Conservation (phyloP, 768 basidiomycete genomes). For the Galerina sulciceps region DNA sequence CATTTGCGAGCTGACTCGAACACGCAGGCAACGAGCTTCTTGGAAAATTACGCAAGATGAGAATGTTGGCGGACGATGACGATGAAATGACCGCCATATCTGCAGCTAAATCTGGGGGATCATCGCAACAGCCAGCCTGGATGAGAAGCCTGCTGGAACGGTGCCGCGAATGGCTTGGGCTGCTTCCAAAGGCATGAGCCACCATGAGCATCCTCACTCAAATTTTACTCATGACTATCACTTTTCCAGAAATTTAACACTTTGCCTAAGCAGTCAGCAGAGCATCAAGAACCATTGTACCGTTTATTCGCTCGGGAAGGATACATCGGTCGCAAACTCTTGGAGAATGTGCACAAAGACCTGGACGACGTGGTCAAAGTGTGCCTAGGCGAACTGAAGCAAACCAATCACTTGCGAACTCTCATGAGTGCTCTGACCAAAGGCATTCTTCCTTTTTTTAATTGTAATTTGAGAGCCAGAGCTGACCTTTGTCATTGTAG, state of each 20-base stretch:
- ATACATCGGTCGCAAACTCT: conserved; percentile 75
- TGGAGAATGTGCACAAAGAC: conserved; percentile 81
- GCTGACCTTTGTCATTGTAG: conserved; percentile 39
- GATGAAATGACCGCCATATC: conserved; percentile 67
- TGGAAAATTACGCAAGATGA: conserved; percentile 90
- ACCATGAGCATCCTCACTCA: not conserved
- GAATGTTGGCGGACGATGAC: conserved; percentile 86
- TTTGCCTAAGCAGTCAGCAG: conserved; percentile 65
- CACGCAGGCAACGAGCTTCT: conserved; percentile 77
- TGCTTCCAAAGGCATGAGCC: conserved; percentile 70
- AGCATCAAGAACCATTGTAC: conserved; percentile 83
- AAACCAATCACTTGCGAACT: conserved; percentile 94
- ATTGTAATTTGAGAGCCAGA: conserved; percentile 4
- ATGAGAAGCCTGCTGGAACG: conserved; percentile 86
- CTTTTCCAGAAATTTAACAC: conserved; percentile 62
- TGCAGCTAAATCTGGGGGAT: conserved; percentile 66
- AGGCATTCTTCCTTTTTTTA: conserved; percentile 49
- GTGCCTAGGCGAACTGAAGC: conserved; percentile 86
- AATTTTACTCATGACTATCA: conserved; percentile 1
- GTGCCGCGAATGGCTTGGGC: conserved; percentile 81
- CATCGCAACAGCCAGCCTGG: conserved; percentile 89
- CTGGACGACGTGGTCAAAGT: conserved; percentile 82
- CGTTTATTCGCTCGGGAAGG: conserved; percentile 90
- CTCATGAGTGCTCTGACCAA: conserved; percentile 87
- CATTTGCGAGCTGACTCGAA: conserved; percentile 7